phyloP scores from a whole-genome alignment of 768 basidiomycete species.

The Suillus discolor region DNA sequence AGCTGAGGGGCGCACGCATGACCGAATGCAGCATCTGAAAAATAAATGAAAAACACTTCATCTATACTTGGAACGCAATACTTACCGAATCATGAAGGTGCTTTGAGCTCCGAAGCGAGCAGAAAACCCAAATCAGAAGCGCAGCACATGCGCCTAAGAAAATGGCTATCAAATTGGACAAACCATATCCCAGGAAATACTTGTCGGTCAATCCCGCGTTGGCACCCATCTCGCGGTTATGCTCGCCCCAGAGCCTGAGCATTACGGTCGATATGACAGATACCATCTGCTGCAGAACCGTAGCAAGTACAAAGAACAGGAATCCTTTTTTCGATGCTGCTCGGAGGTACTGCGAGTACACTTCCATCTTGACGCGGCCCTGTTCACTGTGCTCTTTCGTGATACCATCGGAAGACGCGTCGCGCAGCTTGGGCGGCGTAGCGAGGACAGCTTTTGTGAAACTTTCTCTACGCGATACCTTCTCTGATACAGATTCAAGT shows the following conservation, averaged over 20 bases:
- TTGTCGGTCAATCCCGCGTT: constrained; percentile 57
- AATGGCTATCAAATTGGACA: constrained; percentile 62
- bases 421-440: constrained; percentile 39
- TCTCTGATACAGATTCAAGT: constrained; percentile 48
- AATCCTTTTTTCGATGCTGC: constrained; percentile 81
- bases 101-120: constrained; percentile 72
- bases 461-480: constrained; percentile 57
- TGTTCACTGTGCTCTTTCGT: constrained; percentile 76
- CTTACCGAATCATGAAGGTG: constrained; percentile 76
- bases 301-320: constrained; percentile 59
- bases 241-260: constrained; percentile 82
- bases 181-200: constrained; percentile 67
- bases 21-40: constrained; percentile 76
- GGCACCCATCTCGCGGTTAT: constrained; percentile 60
- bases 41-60: constrained; percentile 9
- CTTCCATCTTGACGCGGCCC: constrained; percentile 75
- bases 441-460: constrained; percentile 59
- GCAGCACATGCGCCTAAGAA: constrained; percentile 56
- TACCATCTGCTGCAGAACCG: constrained; percentile 55
- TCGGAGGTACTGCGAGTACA: constrained; percentile 78
- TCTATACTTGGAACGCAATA: constrained; percentile 11
- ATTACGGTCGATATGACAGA: constrained; percentile 64
- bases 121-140: constrained; percentile 75
- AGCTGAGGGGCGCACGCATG: constrained; percentile 81
- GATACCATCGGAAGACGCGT: constrained; percentile 46